Percentiles rank a stretch among this genome's conserved stretches.
Conservation (phyloP, 2,329 filamentous ascomycete genomes). For the Fusarium irregulare region DNA sequence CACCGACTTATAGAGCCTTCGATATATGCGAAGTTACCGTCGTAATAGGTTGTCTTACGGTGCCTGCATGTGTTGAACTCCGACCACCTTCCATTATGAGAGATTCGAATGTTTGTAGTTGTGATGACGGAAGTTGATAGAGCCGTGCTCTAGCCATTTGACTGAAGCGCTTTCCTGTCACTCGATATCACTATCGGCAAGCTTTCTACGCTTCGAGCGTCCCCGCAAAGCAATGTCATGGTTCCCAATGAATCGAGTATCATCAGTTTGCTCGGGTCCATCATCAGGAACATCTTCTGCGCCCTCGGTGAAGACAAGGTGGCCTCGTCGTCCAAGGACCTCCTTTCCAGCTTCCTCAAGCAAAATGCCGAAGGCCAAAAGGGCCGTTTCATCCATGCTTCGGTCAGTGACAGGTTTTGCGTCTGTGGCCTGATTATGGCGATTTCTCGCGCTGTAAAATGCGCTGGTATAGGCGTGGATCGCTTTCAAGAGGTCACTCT, state of each 20-base stretch:
- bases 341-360: slow-evolving; percentile 76
- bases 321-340: slow-evolving; percentile 71
- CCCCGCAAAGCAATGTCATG: slow-evolving; percentile 40
- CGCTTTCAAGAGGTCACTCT: slow-evolving; percentile 75
- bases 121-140: background rate
- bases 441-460: slow-evolving; percentile 66
- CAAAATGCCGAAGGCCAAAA: slow-evolving; percentile 79
- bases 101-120: background rate
- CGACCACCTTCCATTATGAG: slow-evolving; percentile 20
- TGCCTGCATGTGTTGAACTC: slow-evolving; percentile 10
- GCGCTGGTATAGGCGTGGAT: slow-evolving; percentile 75
- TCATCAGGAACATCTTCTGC: slow-evolving; percentile 37
- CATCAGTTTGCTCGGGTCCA: slow-evolving; percentile 35
- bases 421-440: slow-evolving; percentile 36
- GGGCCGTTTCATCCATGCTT: slow-evolving; percentile 82
- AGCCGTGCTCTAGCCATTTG: slow-evolving; percentile 1
- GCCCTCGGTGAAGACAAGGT: slow-evolving; percentile 77
- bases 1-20: slow-evolving; percentile 4
- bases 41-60: slow-evolving; percentile 4
- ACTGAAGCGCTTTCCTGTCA: slow-evolving; percentile 7
- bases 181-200: slow-evolving; percentile 35
- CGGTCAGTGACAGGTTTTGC: slow-evolving; percentile 58
- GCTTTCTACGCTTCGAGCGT: slow-evolving; percentile 50
- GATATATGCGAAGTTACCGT: slow-evolving; percentile 14
- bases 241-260: slow-evolving; percentile 41